phyloP scores from a whole-genome alignment of 2,329 filamentous ascomycete species.

The Aspergillus sp. region DNA sequence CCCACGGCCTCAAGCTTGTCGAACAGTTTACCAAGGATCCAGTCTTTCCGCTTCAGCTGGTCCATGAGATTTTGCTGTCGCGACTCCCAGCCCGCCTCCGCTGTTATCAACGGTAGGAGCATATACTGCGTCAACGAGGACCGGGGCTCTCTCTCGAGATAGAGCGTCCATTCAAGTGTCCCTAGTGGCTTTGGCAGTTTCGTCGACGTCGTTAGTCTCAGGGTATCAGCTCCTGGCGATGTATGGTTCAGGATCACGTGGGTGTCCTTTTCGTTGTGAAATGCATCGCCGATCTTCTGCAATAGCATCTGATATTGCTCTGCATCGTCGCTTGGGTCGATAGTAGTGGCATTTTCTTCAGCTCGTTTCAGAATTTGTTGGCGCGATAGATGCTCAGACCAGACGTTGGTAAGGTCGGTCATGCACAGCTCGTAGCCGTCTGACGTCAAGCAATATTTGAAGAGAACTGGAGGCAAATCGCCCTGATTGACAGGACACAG shows the following conservation, averaged over 20 bases:
- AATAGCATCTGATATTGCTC: conserved; percentile 58
- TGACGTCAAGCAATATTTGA: conserved; percentile 33
- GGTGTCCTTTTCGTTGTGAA: conserved; percentile 37
- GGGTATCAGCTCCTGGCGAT: conserved; percentile 28
- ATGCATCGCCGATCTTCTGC: conserved; percentile 53
- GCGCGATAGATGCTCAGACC: conserved; percentile 52
- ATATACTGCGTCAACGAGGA: conserved; percentile 50
- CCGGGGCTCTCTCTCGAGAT: conserved; percentile 43
- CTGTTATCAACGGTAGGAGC: conserved; percentile 53
- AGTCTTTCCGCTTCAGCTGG: conserved; percentile 58
- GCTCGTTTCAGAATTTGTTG: conserved; percentile 51
- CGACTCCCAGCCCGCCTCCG: conserved; percentile 47
- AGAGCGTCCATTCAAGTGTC: conserved; percentile 53
- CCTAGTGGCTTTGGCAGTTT: conserved; percentile 55
- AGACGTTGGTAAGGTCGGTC: conserved; percentile 60
- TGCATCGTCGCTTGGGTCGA: conserved; percentile 59
- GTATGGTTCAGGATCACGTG: conserved; percentile 29
- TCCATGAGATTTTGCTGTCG: conserved; percentile 51
- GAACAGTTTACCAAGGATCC: conserved; percentile 56
- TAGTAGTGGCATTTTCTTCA: conserved; percentile 51
- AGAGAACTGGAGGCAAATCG: conserved; percentile 38
- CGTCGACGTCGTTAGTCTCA: conserved; percentile 49
- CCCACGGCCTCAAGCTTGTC: conserved; percentile 59
- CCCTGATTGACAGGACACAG: conserved; percentile 27
- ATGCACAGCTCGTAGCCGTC: conserved; percentile 53